Percentiles rank a stretch among this genome's conserved stretches.
phyloP scores from a whole-genome alignment of 805 yeast species.

The Yarrowia sp. region DNA sequence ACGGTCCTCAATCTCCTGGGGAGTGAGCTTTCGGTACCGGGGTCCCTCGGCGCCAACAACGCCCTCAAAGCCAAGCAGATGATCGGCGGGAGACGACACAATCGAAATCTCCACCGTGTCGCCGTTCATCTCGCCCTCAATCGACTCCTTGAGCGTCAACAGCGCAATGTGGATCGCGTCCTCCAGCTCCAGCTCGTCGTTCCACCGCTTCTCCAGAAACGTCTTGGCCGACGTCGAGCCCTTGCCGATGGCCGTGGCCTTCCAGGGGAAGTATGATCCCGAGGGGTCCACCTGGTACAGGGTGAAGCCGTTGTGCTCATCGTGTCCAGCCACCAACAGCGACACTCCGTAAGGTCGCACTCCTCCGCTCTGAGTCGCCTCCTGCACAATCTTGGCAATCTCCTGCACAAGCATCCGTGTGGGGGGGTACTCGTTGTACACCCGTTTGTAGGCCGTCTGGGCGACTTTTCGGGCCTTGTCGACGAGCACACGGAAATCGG shows the following conservation, averaged over 20 bases:
- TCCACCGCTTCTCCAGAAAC: conserved; percentile 96
- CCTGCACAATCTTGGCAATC: conserved; percentile 95
- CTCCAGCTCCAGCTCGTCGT: conserved; percentile 92
- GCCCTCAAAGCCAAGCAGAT: conserved; percentile 81
- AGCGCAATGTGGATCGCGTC: conserved; percentile 97
- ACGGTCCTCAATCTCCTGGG: conserved; percentile 95
- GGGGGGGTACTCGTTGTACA: conserved; percentile 96
- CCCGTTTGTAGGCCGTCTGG: conserved; percentile 86
- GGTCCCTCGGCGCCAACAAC: conserved; percentile 79
- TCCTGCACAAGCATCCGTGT: conserved; percentile 91
- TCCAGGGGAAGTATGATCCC: conserved; percentile 98
- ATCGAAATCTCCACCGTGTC: conserved; percentile 91
- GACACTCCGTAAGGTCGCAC: conserved; percentile 99
- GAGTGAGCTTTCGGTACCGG: conserved; percentile 74
- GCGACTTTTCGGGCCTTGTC: conserved; percentile 92
- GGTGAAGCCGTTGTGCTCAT: conserved; percentile 70
- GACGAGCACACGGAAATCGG: conserved; percentile 91
- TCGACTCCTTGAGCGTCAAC: conserved; percentile 89
- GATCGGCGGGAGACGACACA: conserved; percentile 78
- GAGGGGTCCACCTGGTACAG: conserved; percentile 97
- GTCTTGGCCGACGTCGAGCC: conserved; percentile 96
- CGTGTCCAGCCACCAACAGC: conserved; percentile 89
- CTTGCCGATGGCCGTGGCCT: conserved; percentile 98
- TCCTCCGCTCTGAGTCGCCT: conserved; percentile 98
- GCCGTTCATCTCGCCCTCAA: conserved; percentile 97